phyloP scores from a whole-genome alignment of 139 green algal species.

The Chlamydomonas sp. region DNA sequence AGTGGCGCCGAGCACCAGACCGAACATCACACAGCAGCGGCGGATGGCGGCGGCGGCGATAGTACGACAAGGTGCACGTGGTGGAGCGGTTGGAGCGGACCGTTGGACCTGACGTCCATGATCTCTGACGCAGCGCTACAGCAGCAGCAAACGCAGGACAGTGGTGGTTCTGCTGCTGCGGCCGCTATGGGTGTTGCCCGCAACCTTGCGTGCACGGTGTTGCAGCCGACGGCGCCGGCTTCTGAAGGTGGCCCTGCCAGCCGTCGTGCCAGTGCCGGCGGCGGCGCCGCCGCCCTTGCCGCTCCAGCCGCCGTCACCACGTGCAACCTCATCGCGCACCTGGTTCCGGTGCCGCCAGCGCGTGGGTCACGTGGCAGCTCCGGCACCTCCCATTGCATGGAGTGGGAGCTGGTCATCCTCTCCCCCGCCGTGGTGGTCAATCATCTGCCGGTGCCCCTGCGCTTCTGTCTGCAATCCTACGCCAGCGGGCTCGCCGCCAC shows the following conservation, averaged over 20 bases:
- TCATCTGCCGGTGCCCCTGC: slow-evolving; percentile 12
- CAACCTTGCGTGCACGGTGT: background rate
- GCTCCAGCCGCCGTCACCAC: background rate
- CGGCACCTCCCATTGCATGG: background rate
- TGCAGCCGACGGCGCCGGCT: background rate
- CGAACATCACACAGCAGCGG: background rate
- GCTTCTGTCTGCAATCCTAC: slow-evolving; percentile 9
- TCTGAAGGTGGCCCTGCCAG: background rate
- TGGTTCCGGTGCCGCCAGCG: background rate
- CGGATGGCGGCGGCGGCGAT: background rate
- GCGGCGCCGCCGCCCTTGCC: background rate
- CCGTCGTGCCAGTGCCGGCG: background rate
- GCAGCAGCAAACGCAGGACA: background rate
- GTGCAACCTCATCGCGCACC: slow-evolving; percentile 30
- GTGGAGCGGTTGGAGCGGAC: slow-evolving; percentile 32
- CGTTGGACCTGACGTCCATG: slow-evolving; percentile 24
- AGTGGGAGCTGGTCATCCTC: slow-evolving; percentile 62
- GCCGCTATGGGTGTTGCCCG: background rate
- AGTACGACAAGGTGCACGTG: background rate
- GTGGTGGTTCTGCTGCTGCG: background rate
- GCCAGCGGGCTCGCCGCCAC: slow-evolving; percentile 1
- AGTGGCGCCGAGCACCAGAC: no score
- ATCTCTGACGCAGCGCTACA: background rate
- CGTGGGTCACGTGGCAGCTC: background rate
- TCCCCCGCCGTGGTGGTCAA: slow-evolving; percentile 70